Evolutionary conservation across 805 yeast species (phyloP), one percentile per base, ranked within the genome.

Genomic region (Monosporozyma siamensis): DNA sequence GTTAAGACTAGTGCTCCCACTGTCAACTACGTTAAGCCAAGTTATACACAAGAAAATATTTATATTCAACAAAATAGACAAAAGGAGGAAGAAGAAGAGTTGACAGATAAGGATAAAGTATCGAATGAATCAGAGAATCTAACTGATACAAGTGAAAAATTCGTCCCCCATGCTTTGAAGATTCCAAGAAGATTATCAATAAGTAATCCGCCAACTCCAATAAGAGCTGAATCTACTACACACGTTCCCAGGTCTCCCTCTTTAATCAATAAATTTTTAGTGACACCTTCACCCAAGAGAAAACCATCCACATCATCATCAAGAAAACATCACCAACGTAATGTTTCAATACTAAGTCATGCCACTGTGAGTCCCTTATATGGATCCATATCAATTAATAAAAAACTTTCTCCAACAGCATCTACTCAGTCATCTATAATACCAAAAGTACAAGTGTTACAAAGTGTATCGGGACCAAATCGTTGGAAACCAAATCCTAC

Each of bases 201-300:
- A 15, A 17, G 39, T 26, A n/a, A 24, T 5, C 25, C 25, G 14
- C 27, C 40, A 15, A 27, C 40, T 2, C 14, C 37, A 10, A 14
- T 20, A 5, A 14, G 8, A 10, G n/a, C 17, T 8, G 15, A 25
- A 30, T 20, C 39, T 9, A 43, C 39, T 14, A 39, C 36, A 24
- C 46, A 38, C 26, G 10, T 41, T 12, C 49, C 49, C 9, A 30
- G 43, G 39, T 51, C 52, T 26, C 53, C 52, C 2, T 56, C 59
- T 5, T 37, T 52, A 21, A 35, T 53, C 31, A 50, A 45, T 29
- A 49, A 49, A 17, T 37, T 48, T n/a, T 32, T 52, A 32, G 42
- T 47, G 31, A 49, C 53, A 5, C 38, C 44, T 8, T 37, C 35
- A 27, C 43, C 27, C 6, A 24, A 26, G 26, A 37, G 21, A n/a